Evolutionary conservation across 306 rosid genomes (phyloP).

Genomic region (Gillenia trifoliata): DNA sequence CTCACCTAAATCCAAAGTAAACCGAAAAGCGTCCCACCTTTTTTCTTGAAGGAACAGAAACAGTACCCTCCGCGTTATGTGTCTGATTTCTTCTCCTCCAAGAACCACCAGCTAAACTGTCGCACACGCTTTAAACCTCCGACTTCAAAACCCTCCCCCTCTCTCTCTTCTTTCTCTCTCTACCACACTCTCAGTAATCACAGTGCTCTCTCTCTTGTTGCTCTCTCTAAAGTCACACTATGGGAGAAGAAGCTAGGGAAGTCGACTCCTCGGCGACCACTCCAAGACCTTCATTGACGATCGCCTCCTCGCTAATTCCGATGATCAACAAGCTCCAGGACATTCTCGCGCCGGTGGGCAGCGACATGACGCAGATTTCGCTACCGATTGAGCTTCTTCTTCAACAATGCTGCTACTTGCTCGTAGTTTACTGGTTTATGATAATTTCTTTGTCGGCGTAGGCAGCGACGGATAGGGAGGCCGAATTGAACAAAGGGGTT

Average conservation of each 20-base stretch:
- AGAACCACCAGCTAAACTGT: background rate
- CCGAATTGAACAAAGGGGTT: slow-evolving; percentile 31
- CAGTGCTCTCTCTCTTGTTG: no score
- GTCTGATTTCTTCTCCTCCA: background rate
- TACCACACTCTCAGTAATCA: background rate
- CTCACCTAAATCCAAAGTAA: background rate
- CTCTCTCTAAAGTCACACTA: background rate
- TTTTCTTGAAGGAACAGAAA: background rate
- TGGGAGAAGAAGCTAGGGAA: slow-evolving; percentile 19
- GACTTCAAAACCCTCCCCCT: background rate
- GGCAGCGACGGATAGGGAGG: slow-evolving; percentile 39
- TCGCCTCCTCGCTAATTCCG: slow-evolving; percentile 23
- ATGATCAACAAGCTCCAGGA: slow-evolving; percentile 35
- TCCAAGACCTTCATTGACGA: slow-evolving; percentile 8
- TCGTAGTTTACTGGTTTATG: background rate
- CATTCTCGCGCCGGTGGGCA: slow-evolving; percentile 21
- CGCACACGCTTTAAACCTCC: background rate
- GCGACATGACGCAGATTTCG: slow-evolving; percentile 14
- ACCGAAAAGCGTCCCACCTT: background rate
- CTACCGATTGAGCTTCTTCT: slow-evolving; percentile 14
- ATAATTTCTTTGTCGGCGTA: slow-evolving; percentile 2
- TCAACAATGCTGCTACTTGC: background rate
- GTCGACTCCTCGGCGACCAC: background rate
- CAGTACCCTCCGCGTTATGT: background rate
- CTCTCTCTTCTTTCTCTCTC: background rate